Conservation (phyloP, 257 asterid genomes). For the Solanum chiquidenum region DNA sequence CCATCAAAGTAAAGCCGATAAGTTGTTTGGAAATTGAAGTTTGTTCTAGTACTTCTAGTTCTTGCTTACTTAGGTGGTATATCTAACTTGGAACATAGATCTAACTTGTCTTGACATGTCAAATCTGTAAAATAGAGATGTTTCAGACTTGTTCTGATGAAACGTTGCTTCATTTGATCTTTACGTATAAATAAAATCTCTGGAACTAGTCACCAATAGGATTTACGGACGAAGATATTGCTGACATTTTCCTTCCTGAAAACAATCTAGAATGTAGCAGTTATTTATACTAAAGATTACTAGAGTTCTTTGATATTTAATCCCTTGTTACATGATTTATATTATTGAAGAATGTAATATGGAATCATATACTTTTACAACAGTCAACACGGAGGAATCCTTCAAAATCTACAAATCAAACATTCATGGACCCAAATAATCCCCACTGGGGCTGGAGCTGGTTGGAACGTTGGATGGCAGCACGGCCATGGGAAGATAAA, state of each 20-base stretch:
- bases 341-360: not conserved
- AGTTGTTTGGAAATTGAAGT: not conserved
- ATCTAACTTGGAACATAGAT: not conserved
- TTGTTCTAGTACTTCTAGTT: not conserved
- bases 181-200: not conserved
- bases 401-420: conserved; percentile 33
- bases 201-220: not conserved
- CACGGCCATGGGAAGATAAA: conserved; percentile 58
- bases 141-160: not conserved
- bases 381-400: conserved; percentile 40
- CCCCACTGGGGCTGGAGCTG: conserved; percentile 94
- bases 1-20: not conserved
- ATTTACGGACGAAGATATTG: not conserved
- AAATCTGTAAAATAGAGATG: not conserved
- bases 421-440: conserved; percentile 59
- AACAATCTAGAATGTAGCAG: not conserved
- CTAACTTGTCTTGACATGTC: not conserved
- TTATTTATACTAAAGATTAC: not conserved
- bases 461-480: conserved; percentile 84
- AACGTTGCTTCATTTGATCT: not conserved
- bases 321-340: not conserved
- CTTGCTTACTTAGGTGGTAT: not conserved
- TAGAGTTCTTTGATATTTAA: not conserved
- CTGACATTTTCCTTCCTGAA: not conserved
- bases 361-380: not conserved